Evolutionary conservation across 225 moss, liverwort and hornwort species (phyloP), one percentile per base, ranked within the genome.

Genomic region (Asterella californica): DNA sequence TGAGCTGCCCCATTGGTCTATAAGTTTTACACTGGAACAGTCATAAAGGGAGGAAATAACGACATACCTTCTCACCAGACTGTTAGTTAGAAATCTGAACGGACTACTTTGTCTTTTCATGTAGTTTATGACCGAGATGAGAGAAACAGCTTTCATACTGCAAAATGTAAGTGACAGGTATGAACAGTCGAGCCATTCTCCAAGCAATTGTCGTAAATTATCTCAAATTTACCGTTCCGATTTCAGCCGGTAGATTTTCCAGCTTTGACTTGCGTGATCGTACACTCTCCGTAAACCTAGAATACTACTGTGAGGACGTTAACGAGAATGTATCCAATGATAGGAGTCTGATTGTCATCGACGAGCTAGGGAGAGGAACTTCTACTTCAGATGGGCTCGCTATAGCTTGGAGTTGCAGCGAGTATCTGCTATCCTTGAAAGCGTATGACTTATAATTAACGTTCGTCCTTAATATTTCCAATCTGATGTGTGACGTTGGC

Each of bases 121-220:
- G 36, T 90, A 96, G 96, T 95, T 99, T 82, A 93, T 93, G 93
- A 95, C 95, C 67, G 97, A 99, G 85, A 99, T 99, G 97, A 91
- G 91, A 83, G 97, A 95, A 84, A 93, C 95, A 64, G 90, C 95
- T 33, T 95, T 93, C 84, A 75, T 99, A 47, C 80, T 99, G 79
- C 90, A 93, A 76, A 90, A 90, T 75, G 72, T 93, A 76, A 93
- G 88, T 81, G 74, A 88, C 83, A 92, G 94, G 96, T 96, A 80
- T 72, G 54, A 21, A 11, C 30, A n/a, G 9, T 24, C 29, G n/a
- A n/a, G n/a, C n/a, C n/a, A n/a, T 34, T 45, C 1, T 22, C 42
- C 14, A 45, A 0, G 42, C 21, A 36, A 45, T 10, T 36, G 21
- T 70, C 19, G 10, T 27, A 21, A 27, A 10, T 21, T 61, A 61